Evolutionary conservation across 495 filamentous ascomycete genomes (phyloP).

Genomic region (Xylaria sp.): DNA sequence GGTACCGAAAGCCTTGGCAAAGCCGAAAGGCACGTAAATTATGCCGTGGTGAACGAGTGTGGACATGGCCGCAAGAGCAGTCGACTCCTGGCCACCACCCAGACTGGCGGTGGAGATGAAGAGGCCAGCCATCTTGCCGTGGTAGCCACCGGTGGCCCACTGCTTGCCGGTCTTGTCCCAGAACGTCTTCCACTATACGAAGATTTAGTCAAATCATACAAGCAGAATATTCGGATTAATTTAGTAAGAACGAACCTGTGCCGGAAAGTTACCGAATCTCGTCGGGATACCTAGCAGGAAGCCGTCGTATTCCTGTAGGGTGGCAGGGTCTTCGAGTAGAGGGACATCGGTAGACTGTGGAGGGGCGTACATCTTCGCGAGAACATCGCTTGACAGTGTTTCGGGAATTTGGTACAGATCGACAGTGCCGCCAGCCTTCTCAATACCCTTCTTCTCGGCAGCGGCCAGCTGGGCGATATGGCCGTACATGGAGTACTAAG

Average conservation of each 20-base stretch:
- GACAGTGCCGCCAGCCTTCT: slow-evolving; percentile 80
- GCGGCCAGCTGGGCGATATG: slow-evolving; percentile 83
- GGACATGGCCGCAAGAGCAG: slow-evolving; percentile 79
- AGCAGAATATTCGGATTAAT: no score
- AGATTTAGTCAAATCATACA: no score
- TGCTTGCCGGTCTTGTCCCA: slow-evolving; percentile 83
- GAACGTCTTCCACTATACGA: slow-evolving; percentile 79
- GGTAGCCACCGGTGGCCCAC: slow-evolving; percentile 75
- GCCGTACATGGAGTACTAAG: slow-evolving; percentile 94
- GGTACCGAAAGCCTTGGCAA: slow-evolving; percentile 75
- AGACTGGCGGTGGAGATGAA: slow-evolving; percentile 84
- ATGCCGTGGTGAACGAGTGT: slow-evolving; percentile 94
- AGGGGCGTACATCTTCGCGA: slow-evolving; percentile 85
- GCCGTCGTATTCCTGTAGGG: slow-evolving; percentile 81
- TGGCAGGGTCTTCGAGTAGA: slow-evolving; percentile 64
- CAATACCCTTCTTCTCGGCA: slow-evolving; percentile 89
- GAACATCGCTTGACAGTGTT: slow-evolving; percentile 83
- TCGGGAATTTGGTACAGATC: slow-evolving; percentile 86
- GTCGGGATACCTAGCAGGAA: slow-evolving; percentile 97
- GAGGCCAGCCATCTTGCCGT: slow-evolving; percentile 90
- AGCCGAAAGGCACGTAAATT: slow-evolving; percentile 93
- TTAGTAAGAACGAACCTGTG: slow-evolving; percentile 49
- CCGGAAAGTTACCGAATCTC: slow-evolving; percentile 98
- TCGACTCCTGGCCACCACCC: slow-evolving; percentile 95
- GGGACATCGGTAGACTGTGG: slow-evolving; percentile 73